phyloP scores from a whole-genome alignment of 345 rosid genomes.

The Populus deltoides region DNA sequence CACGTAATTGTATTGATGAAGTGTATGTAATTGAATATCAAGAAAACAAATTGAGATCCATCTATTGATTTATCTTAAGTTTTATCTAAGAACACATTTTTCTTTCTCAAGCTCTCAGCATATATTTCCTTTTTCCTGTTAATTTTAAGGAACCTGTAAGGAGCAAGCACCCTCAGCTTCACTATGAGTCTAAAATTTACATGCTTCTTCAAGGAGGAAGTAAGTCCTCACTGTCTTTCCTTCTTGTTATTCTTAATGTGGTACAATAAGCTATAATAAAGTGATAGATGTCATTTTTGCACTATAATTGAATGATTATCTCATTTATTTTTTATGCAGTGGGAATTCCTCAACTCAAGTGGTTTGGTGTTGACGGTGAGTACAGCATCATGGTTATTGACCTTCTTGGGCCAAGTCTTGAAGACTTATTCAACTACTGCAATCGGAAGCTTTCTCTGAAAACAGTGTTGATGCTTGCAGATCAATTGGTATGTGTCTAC shows the following conservation, averaged over 20 bases:
- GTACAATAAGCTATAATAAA: background rate
- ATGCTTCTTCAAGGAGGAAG: conserved; percentile 33
- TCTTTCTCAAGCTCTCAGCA: background rate
- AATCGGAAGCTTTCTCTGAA: conserved; percentile 23
- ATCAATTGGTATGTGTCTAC: conserved; percentile 18
- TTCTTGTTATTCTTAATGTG: background rate
- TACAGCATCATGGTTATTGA: conserved; percentile 31
- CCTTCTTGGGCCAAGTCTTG: conserved; percentile 29
- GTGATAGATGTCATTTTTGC: background rate
- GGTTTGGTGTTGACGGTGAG: conserved; percentile 31
- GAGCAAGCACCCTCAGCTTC: conserved; percentile 29
- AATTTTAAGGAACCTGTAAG: conserved; percentile 22
- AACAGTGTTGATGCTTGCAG: conserved; percentile 30
- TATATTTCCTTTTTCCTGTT: background rate
- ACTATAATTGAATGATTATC: background rate
- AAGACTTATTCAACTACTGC: conserved; percentile 30
- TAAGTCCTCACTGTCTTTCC: conserved; percentile 3
- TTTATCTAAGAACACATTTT: background rate
- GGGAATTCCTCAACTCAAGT: conserved; percentile 29
- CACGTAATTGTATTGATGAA: background rate
- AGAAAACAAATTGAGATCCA: background rate
- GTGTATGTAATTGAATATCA: background rate
- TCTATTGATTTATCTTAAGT: background rate
- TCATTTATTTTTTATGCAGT: conserved; percentile 5
- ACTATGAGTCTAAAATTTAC: conserved; percentile 29